phyloP scores from a whole-genome alignment of 2,329 filamentous ascomycete genomes.

The Pseudogymnoascus sp. region DNA sequence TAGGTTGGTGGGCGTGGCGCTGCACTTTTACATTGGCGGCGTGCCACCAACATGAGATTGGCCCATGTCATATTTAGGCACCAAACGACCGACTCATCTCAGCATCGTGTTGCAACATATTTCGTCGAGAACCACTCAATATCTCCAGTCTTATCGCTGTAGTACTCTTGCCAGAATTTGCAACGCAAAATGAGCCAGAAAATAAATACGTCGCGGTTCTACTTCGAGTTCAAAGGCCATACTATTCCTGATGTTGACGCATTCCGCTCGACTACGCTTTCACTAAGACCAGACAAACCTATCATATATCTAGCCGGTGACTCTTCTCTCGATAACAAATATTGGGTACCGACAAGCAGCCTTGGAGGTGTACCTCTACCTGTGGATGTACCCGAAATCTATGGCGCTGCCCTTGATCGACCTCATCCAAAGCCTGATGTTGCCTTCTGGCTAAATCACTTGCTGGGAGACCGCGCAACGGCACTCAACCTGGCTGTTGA shows the following conservation, averaged over 20 bases:
- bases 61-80: background rate
- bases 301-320: constrained; percentile 16
- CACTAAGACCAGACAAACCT: constrained; percentile 12
- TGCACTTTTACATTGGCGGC: too few relatives aligned
- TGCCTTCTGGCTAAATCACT: constrained; percentile 17
- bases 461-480: constrained; percentile 12
- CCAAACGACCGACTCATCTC: background rate
- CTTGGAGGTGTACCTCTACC: constrained; percentile 11
- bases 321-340: constrained; percentile 17
- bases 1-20: too few relatives aligned
- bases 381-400: constrained; percentile 15
- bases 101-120: background rate
- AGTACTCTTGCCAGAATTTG: background rate
- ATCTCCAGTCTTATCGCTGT: background rate
- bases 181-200: constrained; percentile 10
- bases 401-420: constrained; percentile 12
- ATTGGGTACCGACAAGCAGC: constrained; percentile 16
- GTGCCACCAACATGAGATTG: too few relatives aligned
- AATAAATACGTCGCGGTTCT: constrained; percentile 16
- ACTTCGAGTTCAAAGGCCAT: constrained; percentile 15
- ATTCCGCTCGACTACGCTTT: constrained; percentile 11
- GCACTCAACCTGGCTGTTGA: constrained; percentile 16
- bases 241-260: constrained; percentile 12
- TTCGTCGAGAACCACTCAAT: background rate
- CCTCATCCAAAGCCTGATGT: constrained; percentile 16